Evolutionary conservation across 768 basidiomycete species (phyloP), one percentile per base, ranked within the genome.

Genomic region (Mycena amicta): DNA sequence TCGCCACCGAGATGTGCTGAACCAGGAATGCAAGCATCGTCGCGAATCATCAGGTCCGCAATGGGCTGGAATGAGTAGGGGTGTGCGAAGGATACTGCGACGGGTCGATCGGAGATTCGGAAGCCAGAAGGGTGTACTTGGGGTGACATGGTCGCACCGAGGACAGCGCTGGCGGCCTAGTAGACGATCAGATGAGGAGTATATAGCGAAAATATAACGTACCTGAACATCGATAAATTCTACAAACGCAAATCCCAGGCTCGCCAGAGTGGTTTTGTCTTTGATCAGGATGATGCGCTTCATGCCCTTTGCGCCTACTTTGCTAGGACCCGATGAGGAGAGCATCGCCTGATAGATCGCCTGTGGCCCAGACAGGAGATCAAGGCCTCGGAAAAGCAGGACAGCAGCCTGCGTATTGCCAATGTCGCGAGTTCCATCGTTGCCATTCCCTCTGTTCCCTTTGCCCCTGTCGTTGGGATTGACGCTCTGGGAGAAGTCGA

Each of bases 381-480:
- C 96, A 29, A 99, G 80, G 16, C 93, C 93, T 41, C 96, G 88
- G 69, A 99, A 89, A 15, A 99, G 81, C 15, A 99, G 77, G 16
- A 98, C 87, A 22, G 93, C 82, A 26, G 84, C 83, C 64, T 90
- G 90, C 1, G 90, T 75, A 62, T 91, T 92, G 60, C 93, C 96
- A 67, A 98, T 96, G 75, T 99, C 96, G 53, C 95, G 83, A 53
- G 93, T 98, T 2, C 97, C 97, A 66, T 99, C 97, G 68, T 96
- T 98, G 72, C 80, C 70, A 55, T 87, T 86, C 54, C 85, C 84
- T 63, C 85, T 81, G 47, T 79, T 80, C 50, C 76, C 65, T 53
- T 85, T 81, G 12, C 84, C 82, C 65, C 82, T 83, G 58, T 88
- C 88, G 50, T 85, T 82, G 26, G 89, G 91, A 27, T 84, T 82